Evolutionary conservation across 306 rosid genomes (phyloP), one percentile per base, ranked within the genome.

Genomic region (Rosa persica): DNA sequence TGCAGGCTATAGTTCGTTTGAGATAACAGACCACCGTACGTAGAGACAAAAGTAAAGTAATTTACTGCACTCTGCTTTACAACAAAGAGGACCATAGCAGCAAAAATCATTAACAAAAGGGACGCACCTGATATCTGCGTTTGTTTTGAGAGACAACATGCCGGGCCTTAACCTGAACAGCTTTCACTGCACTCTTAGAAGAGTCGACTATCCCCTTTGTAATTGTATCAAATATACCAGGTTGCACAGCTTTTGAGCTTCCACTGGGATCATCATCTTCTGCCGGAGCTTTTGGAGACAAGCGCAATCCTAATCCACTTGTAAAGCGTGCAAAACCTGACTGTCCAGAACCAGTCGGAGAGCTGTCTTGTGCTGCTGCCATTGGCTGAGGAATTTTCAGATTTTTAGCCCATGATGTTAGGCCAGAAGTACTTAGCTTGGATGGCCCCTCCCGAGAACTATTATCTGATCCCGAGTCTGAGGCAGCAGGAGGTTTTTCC

Each of bases 131-230:
- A 80, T 96, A 96, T 85, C 99, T 89, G 84, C 98, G 93, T 80
- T 96, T 96, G 81, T 96, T 96, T 85, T 93, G 99, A 75, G 99
- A 96, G 77, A 96, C 99, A 77, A 69, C 97, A 87, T 96, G 99
- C 6, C 99, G 92, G 57, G 98, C 99, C 87, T 90, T 96, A 71
- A 91, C 97, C 87, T 96, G 99, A 76, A 96, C 98, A 77, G 99
- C 98, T 86, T 96, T 96, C 85, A 96, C 97, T 10, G 98, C 99
- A 86, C 81, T 96, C 87, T 73, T 93, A 27, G 99, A 96, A 74
- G 98, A 81, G 81, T 96, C 98, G 61, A 93, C 96, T 43, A 96
- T 79, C 74, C 99, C 98, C 81, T 86, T 96, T 6, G 99, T 85
- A 49, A 96, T 82, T 67, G 83, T 89, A 80, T 90, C 99, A 85